Evolutionary conservation across 139 green algal genomes (phyloP).

Genomic region (Chlorella ohadii): DNA sequence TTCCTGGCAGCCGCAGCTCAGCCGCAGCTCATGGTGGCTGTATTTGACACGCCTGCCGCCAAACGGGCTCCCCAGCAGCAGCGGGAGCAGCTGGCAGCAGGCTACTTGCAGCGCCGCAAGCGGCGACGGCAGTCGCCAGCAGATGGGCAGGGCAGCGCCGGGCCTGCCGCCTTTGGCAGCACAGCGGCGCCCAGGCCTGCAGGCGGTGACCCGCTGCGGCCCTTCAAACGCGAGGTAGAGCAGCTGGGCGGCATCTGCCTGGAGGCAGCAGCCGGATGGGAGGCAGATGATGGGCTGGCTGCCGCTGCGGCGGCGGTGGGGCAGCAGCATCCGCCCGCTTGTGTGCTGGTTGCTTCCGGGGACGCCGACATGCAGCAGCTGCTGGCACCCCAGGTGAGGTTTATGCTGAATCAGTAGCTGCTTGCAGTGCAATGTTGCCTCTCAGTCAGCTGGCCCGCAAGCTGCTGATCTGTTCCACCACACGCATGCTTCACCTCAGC

Average conservation of each 20-base stretch:
- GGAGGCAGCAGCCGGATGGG: slow-evolving; percentile 18
- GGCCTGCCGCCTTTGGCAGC: background rate
- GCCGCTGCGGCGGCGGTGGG: background rate
- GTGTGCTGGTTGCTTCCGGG: background rate
- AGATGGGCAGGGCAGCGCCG: background rate
- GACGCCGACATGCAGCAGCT: slow-evolving; percentile 39
- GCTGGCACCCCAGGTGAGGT: slow-evolving; percentile 7
- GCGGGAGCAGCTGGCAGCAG: slow-evolving; percentile 10
- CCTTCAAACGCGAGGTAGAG: background rate
- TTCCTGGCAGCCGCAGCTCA: background rate
- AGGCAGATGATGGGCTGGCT: slow-evolving; percentile 32
- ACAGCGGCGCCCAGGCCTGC: background rate
- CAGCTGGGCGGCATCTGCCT: slow-evolving; percentile 11
- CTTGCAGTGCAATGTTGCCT: too few relatives aligned
- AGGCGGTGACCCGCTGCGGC: slow-evolving; percentile 2
- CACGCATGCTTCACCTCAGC: too few relatives aligned
- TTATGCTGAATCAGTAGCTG: too few relatives aligned
- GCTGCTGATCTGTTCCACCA: too few relatives aligned
- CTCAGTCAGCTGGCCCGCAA: too few relatives aligned
- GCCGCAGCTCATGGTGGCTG: slow-evolving; percentile 14
- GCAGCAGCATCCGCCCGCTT: background rate
- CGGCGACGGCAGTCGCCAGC: background rate
- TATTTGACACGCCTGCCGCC: background rate
- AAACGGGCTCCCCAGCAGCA: background rate
- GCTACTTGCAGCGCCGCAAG: slow-evolving; percentile 8